Base-by-base conservation (phyloP, 2,329 filamentous ascomycete species). In the Paraconiothyrium sp. region DNA sequence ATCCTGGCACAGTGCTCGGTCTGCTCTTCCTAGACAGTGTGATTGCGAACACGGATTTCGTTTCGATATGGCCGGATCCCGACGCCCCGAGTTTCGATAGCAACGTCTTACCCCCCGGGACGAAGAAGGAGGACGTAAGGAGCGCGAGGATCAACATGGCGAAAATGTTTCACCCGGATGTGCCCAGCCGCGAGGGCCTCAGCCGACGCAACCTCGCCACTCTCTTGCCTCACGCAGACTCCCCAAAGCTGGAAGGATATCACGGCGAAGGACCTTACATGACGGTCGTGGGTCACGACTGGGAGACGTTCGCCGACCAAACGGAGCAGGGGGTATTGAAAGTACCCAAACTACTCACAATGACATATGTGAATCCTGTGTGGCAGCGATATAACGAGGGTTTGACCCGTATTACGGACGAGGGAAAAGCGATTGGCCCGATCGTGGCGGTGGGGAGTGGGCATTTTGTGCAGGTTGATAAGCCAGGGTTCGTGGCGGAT, bases 351-450 rank as follows among this genome's bases (percentile, higher is more conserved):
- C 48, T 70, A 3, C 58, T 86, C 39, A 83, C 83, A 0, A 83
- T 82, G 66, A 76, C 74, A 10, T 88, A 86, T 67, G 68, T 84
- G 54, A 87, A 88, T 58, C 82, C 85, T 0, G 79, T 78, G 2
- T 89, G 86, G 86, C 76, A 80, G 3, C 63, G 52, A 34, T 89
- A 88, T 65, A 88, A 88, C 52, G 76, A 84, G 58, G 84, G 82
- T 0, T 67, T 89, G 27, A 69, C 77, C 0, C 74, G 72, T 22
- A 78, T 88, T 11, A 85, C 82, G 0, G 75, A 74, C 4, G 55
- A 69, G 0, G 76, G 77, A 11, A 79, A 70, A 39, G 78, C 77
- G 22, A 80, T 80, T 44, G 83, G 83, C 0, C 82, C 81, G 1
- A 67, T 85, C 13, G 79, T 83, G 46, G 85, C 84, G 0, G 74